phyloP scores from a whole-genome alignment of 306 rosid genomes.

The Heteromeles arbutifolia region DNA sequence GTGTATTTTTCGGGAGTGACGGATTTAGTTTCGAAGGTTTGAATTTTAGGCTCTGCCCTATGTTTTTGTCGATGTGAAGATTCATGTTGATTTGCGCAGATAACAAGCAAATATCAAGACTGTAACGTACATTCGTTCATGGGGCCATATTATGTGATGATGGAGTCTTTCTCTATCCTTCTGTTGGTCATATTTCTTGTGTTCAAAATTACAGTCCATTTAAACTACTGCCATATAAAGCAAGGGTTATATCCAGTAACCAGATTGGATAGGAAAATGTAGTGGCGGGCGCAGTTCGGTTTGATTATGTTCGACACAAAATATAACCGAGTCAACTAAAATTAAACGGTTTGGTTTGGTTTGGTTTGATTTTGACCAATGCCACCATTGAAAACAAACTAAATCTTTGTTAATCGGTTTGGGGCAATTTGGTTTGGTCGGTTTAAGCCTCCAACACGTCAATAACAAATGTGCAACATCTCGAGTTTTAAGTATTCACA shows the following conservation, averaged over 20 bases:
- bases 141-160: not conserved
- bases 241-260: too few relatives aligned
- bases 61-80: slow-evolving; percentile 9
- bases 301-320: too few relatives aligned
- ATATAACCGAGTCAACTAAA: too few relatives aligned
- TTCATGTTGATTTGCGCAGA: not conserved
- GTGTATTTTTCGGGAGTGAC: slow-evolving; percentile 18
- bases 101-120: not conserved
- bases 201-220: not conserved
- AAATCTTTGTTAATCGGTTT: too few relatives aligned
- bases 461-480: too few relatives aligned
- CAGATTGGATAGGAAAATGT: not conserved
- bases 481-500: too few relatives aligned
- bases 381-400: too few relatives aligned
- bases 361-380: too few relatives aligned
- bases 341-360: too few relatives aligned
- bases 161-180: not conserved
- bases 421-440: too few relatives aligned
- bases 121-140: not conserved
- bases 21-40: slow-evolving; percentile 2
- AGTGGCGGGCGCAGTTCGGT: not conserved
- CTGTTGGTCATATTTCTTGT: not conserved
- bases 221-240: not conserved
- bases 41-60: not conserved
- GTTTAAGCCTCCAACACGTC: not conserved